Conservation (phyloP, 2,329 filamentous ascomycete genomes). For the Cyanodermella asteris region DNA sequence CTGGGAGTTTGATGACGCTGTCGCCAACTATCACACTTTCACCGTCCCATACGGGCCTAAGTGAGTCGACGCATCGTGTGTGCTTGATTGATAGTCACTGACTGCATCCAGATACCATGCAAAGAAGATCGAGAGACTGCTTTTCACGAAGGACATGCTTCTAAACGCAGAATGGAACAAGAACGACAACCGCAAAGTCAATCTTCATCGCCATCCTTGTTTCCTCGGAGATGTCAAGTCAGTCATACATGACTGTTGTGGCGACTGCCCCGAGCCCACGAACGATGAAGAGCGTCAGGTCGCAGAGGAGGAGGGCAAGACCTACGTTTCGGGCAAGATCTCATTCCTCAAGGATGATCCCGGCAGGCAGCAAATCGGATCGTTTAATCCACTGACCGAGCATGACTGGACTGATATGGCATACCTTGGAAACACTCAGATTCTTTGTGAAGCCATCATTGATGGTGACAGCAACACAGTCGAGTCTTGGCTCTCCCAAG, state of each 20-base stretch:
- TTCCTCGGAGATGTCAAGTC: conserved; percentile 62
- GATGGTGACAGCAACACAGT: conserved; percentile 50
- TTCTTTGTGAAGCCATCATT: conserved; percentile 62
- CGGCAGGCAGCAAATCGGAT: conserved; percentile 49
- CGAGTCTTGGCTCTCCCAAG: conserved; percentile 44
- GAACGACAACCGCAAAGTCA: conserved; percentile 48
- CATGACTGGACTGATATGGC: conserved; percentile 84
- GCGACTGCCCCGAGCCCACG: conserved; percentile 46
- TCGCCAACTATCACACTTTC: conserved; percentile 62
- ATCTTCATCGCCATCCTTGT: conserved; percentile 63
- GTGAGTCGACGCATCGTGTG: too few species aligned
- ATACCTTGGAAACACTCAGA: conserved; percentile 58
- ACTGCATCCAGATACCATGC: conserved; percentile 18
- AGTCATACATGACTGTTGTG: conserved; percentile 63
- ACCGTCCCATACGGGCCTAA: conserved; percentile 43
- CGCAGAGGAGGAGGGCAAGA: conserved; percentile 49
- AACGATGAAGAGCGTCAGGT: conserved; percentile 52
- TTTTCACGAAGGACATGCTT: conserved; percentile 61
- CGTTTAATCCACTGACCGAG: conserved; percentile 61
- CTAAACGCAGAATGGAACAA: conserved; percentile 79
- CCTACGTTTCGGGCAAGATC: conserved; percentile 53
- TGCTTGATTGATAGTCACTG: conserved; percentile 13
- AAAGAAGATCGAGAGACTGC: conserved; percentile 52
- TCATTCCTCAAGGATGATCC: conserved; percentile 62
- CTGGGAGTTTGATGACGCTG: conserved; percentile 55